Conservation (phyloP, 2,329 filamentous ascomycete species). For the Nemania diffusa region DNA sequence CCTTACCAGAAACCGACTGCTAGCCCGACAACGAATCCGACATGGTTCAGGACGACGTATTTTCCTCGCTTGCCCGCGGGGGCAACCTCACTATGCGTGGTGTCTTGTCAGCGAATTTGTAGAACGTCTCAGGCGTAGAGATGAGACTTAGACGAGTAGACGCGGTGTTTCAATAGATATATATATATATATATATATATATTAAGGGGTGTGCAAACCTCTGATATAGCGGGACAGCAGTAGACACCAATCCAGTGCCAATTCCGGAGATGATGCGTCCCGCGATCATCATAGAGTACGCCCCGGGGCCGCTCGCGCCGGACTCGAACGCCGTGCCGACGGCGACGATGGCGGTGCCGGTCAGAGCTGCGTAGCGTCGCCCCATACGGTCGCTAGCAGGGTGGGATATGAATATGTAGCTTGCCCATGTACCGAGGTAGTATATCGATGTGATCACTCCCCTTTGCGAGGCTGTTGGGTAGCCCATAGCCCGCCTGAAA, state of each 20-base stretch:
- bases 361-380: constrained; percentile 61
- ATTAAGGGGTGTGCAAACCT: constrained; percentile 50
- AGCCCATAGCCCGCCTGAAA: constrained; percentile 59
- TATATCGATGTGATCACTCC: constrained; percentile 67
- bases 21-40: constrained; percentile 66
- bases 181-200: background rate
- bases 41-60: constrained; percentile 68
- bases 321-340: constrained; percentile 62
- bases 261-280: constrained; percentile 64
- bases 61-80: constrained; percentile 64
- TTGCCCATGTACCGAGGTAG: constrained; percentile 66
- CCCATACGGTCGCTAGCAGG: constrained; percentile 62
- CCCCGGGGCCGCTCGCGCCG: constrained; percentile 53
- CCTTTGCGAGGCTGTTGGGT: constrained; percentile 57
- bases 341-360: constrained; percentile 58
- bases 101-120: constrained; percentile 9
- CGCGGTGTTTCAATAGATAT: no score
- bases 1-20: constrained; percentile 65
- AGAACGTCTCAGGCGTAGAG: background rate
- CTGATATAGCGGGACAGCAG: constrained; percentile 67
- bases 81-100: constrained; percentile 59
- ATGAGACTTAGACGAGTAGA: no score
- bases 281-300: constrained; percentile 60
- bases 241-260: constrained; percentile 65
- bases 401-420: constrained; percentile 66